Evolutionary conservation across 371 early-diverging fungal species (phyloP).

Genomic region (Haplosporangium sp.): DNA sequence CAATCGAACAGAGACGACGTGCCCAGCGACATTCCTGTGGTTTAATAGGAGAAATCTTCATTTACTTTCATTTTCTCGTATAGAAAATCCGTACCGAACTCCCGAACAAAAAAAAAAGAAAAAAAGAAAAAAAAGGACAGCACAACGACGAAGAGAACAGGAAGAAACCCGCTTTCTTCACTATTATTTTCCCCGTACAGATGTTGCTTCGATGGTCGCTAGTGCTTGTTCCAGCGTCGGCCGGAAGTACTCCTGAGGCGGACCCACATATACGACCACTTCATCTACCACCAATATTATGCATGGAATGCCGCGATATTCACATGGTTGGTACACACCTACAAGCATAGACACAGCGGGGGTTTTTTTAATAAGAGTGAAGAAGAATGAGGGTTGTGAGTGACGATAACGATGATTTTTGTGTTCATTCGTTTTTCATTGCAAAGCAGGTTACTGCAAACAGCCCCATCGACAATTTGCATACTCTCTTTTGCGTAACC

Average conservation of each 20-base stretch:
- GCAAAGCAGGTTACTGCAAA: neutral
- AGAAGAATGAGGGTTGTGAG: too few relatives aligned
- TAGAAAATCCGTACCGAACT: neutral
- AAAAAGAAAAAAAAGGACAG: neutral
- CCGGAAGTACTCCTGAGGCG: constrained; percentile 41
- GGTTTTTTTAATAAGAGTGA: too few relatives aligned
- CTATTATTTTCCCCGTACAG: constrained; percentile 19
- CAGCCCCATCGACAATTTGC: neutral
- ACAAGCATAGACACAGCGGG: neutral
- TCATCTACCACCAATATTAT: constrained; percentile 38
- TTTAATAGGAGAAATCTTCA: constrained; percentile 3
- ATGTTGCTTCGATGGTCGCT: neutral
- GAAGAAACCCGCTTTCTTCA: neutral
- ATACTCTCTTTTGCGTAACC: constrained; percentile 49
- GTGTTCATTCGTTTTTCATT: too few relatives aligned
- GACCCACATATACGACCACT: constrained; percentile 41
- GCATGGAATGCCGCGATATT: constrained; percentile 52
- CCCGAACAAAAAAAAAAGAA: neutral
- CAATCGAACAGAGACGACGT: too few relatives aligned
- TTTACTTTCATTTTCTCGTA: neutral
- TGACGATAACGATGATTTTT: neutral
- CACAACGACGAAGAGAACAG: neutral
- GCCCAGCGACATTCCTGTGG: neutral
- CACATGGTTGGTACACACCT: constrained; percentile 37
- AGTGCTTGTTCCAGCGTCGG: constrained; percentile 25